Percentiles rank a stretch among this genome's conserved stretches.
Evolutionary conservation across 2,329 filamentous ascomycete genomes (phyloP).

Genomic region (Aspergillus ustus): DNA sequence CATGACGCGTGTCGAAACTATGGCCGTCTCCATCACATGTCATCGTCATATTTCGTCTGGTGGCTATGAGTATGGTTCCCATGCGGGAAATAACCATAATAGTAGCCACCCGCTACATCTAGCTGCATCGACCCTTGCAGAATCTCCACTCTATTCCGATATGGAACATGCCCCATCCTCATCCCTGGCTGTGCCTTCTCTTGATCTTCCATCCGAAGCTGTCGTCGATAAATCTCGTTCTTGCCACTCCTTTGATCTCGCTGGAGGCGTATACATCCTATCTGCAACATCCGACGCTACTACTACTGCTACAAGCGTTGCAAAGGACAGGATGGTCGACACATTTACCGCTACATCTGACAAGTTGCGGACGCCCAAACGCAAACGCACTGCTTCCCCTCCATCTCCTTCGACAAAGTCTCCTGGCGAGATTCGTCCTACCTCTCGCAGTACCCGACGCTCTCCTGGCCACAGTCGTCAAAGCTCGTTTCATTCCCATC

Average conservation of each 20-base stretch:
- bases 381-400: slow-evolving; percentile 33
- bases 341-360: slow-evolving; percentile 9
- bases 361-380: slow-evolving; percentile 21
- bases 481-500: slow-evolving; percentile 36
- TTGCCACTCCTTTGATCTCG: slow-evolving; percentile 15
- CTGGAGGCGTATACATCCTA: slow-evolving; percentile 1
- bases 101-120: slow-evolving; percentile 21
- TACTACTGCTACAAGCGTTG: background rate
- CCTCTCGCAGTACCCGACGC: slow-evolving; percentile 39
- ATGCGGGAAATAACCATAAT: slow-evolving; percentile 15
- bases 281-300: background rate
- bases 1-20: slow-evolving; percentile 18
- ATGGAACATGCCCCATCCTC: slow-evolving; percentile 1
- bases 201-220: slow-evolving; percentile 16
- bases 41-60: slow-evolving; percentile 25
- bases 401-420: slow-evolving; percentile 36
- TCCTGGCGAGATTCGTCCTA: slow-evolving; percentile 34
- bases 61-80: slow-evolving; percentile 16
- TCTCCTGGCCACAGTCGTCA: slow-evolving; percentile 34
- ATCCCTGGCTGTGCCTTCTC: slow-evolving; percentile 10
- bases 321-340: slow-evolving; percentile 15
- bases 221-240: slow-evolving; percentile 13
- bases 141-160: slow-evolving; percentile 18
- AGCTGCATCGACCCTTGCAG: slow-evolving; percentile 17
- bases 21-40: slow-evolving; percentile 35